Evolutionary conservation across 2,329 filamentous ascomycete genomes (phyloP).

Genomic region (Apiospora kogelbergensis): DNA sequence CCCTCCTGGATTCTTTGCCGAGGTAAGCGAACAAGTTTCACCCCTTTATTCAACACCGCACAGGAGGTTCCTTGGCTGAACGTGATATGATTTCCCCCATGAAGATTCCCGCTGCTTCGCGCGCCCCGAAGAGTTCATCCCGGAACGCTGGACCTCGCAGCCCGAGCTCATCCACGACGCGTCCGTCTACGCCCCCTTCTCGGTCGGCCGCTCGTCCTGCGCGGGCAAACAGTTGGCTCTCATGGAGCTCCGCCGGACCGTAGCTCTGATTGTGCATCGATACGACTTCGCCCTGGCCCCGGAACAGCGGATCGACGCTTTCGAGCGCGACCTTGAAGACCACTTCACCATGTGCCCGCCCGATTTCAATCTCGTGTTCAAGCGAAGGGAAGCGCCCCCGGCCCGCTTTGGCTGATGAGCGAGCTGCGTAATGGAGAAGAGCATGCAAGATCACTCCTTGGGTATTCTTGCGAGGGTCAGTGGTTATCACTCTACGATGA

Average conservation of each 20-base stretch:
- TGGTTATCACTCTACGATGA: not conserved
- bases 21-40: not conserved
- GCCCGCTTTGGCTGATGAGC: not conserved
- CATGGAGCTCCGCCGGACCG: slow-evolving; percentile 26
- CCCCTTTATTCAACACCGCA: no score
- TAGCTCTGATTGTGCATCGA: slow-evolving; percentile 8
- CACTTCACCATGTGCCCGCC: slow-evolving; percentile 5
- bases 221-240: slow-evolving; percentile 37
- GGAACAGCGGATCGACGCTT: not conserved
- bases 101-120: slow-evolving; percentile 21
- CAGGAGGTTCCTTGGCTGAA: no score
- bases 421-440: not conserved
- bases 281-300: slow-evolving; percentile 13
- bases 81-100: slow-evolving; percentile 14
- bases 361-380: slow-evolving; percentile 9
- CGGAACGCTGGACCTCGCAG: slow-evolving; percentile 22
- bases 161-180: slow-evolving; percentile 22
- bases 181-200: slow-evolving; percentile 27
- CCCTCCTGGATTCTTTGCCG: not conserved
- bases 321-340: slow-evolving; percentile 1
- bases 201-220: slow-evolving; percentile 32
- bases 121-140: slow-evolving; percentile 24
- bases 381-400: not conserved
- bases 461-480: not conserved
- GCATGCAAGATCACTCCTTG: not conserved